Percentiles rank a stretch among this genome's conserved stretches.
Evolutionary conservation across 768 basidiomycete species (phyloP).

Genomic region (Pisolithus albus): DNA sequence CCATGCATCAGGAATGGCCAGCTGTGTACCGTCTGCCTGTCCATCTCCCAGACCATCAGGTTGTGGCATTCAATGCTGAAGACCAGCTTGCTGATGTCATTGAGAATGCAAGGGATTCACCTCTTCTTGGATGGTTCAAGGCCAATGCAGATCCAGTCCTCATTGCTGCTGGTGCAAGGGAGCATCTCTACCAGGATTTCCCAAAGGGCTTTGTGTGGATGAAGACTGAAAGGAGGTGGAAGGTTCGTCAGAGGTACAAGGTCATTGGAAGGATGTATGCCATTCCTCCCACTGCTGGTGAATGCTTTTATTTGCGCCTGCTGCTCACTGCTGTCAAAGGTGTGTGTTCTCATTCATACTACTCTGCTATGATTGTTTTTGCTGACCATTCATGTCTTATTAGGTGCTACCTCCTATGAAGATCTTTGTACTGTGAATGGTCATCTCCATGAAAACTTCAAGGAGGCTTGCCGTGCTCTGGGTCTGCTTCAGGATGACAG

Average conservation of each 20-base stretch:
- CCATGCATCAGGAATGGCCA: constrained; percentile 29
- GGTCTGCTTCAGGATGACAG: constrained; percentile 42
- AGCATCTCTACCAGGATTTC: constrained; percentile 29
- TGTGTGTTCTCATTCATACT: not conserved
- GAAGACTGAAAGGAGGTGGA: constrained; percentile 16
- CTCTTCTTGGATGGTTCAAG: constrained; percentile 27
- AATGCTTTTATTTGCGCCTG: constrained; percentile 34
- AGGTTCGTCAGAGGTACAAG: constrained; percentile 5
- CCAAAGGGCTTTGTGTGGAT: constrained; percentile 25
- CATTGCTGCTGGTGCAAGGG: constrained; percentile 5
- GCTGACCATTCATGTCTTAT: not conserved
- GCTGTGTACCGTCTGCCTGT: constrained; percentile 35
- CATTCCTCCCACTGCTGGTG: constrained; percentile 21
- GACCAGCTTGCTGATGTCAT: constrained; percentile 22
- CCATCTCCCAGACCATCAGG: constrained; percentile 34
- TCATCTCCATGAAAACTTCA: constrained; percentile 24
- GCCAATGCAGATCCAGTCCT: constrained; percentile 18
- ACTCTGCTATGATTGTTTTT: not conserved
- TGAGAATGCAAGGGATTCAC: constrained; percentile 12
- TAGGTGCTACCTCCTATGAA: constrained; percentile 20
- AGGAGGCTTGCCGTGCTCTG: constrained; percentile 33
- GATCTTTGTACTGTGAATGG: constrained; percentile 23
- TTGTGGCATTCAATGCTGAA: constrained; percentile 31
- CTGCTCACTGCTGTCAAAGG: constrained; percentile 35
- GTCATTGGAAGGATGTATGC: constrained; percentile 30